Base-by-base conservation (phyloP, 305 asterid species). In the Solanum hybrid region DNA sequence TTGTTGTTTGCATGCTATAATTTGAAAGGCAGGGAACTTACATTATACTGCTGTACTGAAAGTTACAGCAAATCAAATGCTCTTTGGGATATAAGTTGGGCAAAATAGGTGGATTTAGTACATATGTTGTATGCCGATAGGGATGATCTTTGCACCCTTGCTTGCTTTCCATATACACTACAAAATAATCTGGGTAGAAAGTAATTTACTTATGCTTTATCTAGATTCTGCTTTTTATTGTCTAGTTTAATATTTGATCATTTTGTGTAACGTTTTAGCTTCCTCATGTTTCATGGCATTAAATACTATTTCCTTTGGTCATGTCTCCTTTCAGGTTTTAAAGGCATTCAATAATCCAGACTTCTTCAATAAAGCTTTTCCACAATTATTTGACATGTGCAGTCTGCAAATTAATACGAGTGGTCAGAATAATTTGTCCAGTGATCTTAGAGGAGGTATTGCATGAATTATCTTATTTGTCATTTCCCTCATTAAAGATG, bases 271-370 rank as follows among this genome's bases (percentile, higher is more conserved):
- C 6, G 10, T 82, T 10, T 82, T 45, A 82, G 38, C 87, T 27
- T 82, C 71, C 19, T 45, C 26, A 86, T 88, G 81, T 76, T 87
- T 89, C 92, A 85, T 91, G 85, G 91, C 84, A n/a, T 72, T 51
- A 86, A 77, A 78, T 90, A 64, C 38, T 79, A 80, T 89, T 86
- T 91, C 89, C 91, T 78, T 69, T 87, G 76, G 84, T 90, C 82
- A 22, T 80, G 73, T 91, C 90, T 69, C 79, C 81, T 86, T 90
- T 89, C 92, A 97, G 99, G 95, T 94, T 90, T 90, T 95, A 88
- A 95, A 94, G 93, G 98, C 99, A 66, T 95, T 96, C 94, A 91
- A 93, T 82, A 93, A 93, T 87, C 95, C 98, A 34, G 95, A 93
- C 81, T 97, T 95, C 95, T 95, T 95, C 91, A 95, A 93, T 88